A percentile compares a stretch with the other conserved stretches of the same genome.
Evolutionary conservation across 73 alveolate species (phyloP).

Genomic region (Paramecium tetraurelia): DNA sequence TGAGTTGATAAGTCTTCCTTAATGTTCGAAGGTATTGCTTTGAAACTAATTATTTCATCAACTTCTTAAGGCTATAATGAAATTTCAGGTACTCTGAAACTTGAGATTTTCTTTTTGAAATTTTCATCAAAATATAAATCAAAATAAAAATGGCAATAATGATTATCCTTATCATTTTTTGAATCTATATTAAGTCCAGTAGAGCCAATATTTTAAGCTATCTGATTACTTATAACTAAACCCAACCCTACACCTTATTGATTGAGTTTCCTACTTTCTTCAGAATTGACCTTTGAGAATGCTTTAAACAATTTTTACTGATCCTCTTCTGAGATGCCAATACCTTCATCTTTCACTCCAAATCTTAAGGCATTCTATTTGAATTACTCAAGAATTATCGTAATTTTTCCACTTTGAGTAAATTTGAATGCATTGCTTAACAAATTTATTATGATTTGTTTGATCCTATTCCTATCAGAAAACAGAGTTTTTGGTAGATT

Average conservation of each 20-base stretch:
- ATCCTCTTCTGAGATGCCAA: constrained; percentile 63
- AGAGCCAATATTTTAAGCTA: constrained; percentile 36
- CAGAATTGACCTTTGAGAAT: constrained; percentile 61
- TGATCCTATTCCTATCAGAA: constrained; percentile 64
- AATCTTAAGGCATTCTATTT: background rate
- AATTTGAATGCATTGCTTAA: constrained; percentile 68
- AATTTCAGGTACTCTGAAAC: background rate
- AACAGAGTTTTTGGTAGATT: background rate
- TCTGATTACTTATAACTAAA: constrained; percentile 60
- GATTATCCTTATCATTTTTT: background rate
- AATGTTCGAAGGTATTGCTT: background rate
- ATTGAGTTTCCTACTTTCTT: background rate
- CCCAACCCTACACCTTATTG: constrained; percentile 71
- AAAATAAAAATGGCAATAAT: background rate
- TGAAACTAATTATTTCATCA: background rate
- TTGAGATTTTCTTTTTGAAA: background rate
- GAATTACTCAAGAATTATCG: background rate
- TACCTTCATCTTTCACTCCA: constrained; percentile 67
- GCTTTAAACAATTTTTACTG: constrained; percentile 51
- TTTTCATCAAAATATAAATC: background rate
- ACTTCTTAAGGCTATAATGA: background rate
- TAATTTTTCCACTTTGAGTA: constrained; percentile 59
- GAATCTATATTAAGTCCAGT: background rate
- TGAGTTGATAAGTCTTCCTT: background rate
- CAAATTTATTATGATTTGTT: constrained; percentile 58